Evolutionary conservation across 2,329 filamentous ascomycete genomes (phyloP).

Genomic region (Alternaria sp.): DNA sequence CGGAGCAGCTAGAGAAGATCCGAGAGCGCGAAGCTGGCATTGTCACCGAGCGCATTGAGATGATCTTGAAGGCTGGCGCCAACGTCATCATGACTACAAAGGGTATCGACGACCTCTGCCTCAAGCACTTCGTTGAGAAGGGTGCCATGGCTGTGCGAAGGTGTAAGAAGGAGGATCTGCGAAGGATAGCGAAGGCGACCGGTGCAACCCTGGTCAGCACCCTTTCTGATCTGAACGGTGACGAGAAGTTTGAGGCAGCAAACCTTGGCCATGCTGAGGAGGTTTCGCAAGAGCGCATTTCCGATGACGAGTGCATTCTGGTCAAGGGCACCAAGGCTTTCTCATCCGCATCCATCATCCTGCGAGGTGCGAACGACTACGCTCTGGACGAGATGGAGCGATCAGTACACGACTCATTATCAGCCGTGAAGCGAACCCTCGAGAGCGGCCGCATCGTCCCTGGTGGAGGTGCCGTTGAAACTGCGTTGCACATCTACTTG

Average conservation of each 20-base stretch:
- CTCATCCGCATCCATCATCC: slow-evolving; percentile 92
- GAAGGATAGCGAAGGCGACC: slow-evolving; percentile 94
- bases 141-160: slow-evolving; percentile 94
- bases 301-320: slow-evolving; percentile 97
- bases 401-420: slow-evolving; percentile 95
- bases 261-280: slow-evolving; percentile 92
- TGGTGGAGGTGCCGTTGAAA: slow-evolving; percentile 95
- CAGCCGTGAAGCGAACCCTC: slow-evolving; percentile 93
- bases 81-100: slow-evolving; percentile 98
- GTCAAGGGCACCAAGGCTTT: slow-evolving; percentile 95
- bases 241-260: slow-evolving; percentile 93
- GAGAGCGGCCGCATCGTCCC: slow-evolving; percentile 97
- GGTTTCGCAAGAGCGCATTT: slow-evolving; percentile 97
- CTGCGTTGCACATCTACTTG: slow-evolving; percentile 97
- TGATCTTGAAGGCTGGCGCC: slow-evolving; percentile 96
- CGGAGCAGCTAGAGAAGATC: slow-evolving; percentile 96
- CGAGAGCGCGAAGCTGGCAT: slow-evolving; percentile 91
- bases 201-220: slow-evolving; percentile 92
- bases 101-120: slow-evolving; percentile 93
- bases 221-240: slow-evolving; percentile 93
- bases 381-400: slow-evolving; percentile 99
- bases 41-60: slow-evolving; percentile 89
- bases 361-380: slow-evolving; percentile 94
- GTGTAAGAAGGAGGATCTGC: slow-evolving; percentile 98
- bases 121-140: slow-evolving; percentile 93